These are phyloP conservation scores for Candida sphagnicola DNA, from an alignment of 805 yeast species.

Conservation along the genomic window DNA sequence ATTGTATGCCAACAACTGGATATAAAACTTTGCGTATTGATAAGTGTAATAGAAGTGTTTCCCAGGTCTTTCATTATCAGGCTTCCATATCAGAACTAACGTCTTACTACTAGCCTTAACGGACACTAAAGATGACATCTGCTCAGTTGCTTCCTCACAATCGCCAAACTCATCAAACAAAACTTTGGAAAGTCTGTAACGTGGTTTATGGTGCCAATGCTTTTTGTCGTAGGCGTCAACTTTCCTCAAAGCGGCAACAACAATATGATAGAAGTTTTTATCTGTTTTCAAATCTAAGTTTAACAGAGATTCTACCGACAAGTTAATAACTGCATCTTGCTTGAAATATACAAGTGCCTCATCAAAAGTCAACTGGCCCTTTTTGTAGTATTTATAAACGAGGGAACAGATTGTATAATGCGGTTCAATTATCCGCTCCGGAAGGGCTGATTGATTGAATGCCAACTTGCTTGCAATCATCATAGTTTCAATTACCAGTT, in stretches of 20 bases:
- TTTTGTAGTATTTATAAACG: slow-evolving; percentile 51
- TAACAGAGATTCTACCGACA: slow-evolving; percentile 3
- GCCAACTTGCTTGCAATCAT: slow-evolving; percentile 45
- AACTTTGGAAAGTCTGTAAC: slow-evolving; percentile 65
- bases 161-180: slow-evolving; percentile 52
- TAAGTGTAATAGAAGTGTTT: slow-evolving; percentile 79
- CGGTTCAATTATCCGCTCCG: slow-evolving; percentile 70
- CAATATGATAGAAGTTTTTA: slow-evolving; percentile 31
- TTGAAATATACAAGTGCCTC: slow-evolving; percentile 39
- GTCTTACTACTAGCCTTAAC: slow-evolving; percentile 66
- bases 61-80: slow-evolving; percentile 88
- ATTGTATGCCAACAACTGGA: slow-evolving; percentile 49
- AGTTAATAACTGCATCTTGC: slow-evolving; percentile 27
- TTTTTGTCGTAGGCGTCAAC: slow-evolving; percentile 63
- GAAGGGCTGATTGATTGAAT: slow-evolving; percentile 27
- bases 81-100: slow-evolving; percentile 87
- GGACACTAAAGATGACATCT: slow-evolving; percentile 60
- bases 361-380: slow-evolving; percentile 25
- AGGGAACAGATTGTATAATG: slow-evolving; percentile 62
- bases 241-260: slow-evolving; percentile 45
- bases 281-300: not conserved
- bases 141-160: slow-evolving; percentile 51
- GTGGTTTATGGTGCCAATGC: slow-evolving; percentile 90
- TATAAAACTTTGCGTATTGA: slow-evolving; percentile 63
- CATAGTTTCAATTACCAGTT: slow-evolving; percentile 37